phyloP scores from a whole-genome alignment of 2,329 filamentous ascomycete genomes.

The Fusarium subtropicale region DNA sequence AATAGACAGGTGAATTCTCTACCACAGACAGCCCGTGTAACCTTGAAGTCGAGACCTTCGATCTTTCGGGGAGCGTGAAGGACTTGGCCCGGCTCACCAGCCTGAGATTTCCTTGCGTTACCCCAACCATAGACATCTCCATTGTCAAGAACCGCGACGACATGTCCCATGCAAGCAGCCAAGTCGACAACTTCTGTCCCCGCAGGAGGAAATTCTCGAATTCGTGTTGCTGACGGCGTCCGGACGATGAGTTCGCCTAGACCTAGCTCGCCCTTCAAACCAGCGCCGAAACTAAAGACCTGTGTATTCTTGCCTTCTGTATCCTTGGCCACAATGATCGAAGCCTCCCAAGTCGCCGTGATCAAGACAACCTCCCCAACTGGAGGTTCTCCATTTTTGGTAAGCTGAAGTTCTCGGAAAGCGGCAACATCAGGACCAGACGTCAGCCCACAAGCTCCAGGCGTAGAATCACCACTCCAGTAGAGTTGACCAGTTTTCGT shows the following conservation, averaged over 20 bases:
- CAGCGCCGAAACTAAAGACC: slow-evolving; percentile 74
- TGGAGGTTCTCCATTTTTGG: slow-evolving; percentile 43
- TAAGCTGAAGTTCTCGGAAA: slow-evolving; percentile 56
- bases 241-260: slow-evolving; percentile 65
- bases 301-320: slow-evolving; percentile 55
- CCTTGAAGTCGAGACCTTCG: slow-evolving; percentile 68
- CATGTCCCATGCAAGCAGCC: slow-evolving; percentile 81
- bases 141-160: slow-evolving; percentile 76
- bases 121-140: slow-evolving; percentile 92
- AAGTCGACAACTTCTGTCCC: slow-evolving; percentile 71
- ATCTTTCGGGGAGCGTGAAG: slow-evolving; percentile 73
- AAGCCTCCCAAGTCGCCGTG: slow-evolving; percentile 84
- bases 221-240: slow-evolving; percentile 59
- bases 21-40: slow-evolving; percentile 77
- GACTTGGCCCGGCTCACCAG: slow-evolving; percentile 69
- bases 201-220: slow-evolving; percentile 73
- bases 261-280: slow-evolving; percentile 79
- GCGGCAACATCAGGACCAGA: slow-evolving; percentile 49
- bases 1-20: slow-evolving; percentile 86
- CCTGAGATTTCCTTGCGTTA: slow-evolving; percentile 84
- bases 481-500: slow-evolving; percentile 69
- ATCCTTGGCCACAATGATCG: slow-evolving; percentile 68
- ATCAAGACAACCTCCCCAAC: slow-evolving; percentile 56
- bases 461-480: slow-evolving; percentile 70
- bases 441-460: slow-evolving; percentile 65